phyloP scores from a whole-genome alignment of 2,329 filamentous ascomycete genomes.

The Penicillium sp. region DNA sequence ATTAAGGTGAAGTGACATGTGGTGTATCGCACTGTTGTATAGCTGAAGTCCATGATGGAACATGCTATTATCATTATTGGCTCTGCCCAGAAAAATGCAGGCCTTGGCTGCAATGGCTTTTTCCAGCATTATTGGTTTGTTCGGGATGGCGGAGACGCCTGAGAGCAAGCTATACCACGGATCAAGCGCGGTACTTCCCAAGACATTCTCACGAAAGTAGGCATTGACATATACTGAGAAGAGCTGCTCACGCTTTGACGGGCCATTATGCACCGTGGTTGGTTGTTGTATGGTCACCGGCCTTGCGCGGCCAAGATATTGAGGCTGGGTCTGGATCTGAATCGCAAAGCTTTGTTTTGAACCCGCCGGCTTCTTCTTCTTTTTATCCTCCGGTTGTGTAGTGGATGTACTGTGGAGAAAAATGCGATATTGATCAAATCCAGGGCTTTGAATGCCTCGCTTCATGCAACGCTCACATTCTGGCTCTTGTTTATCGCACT shows the following conservation, averaged over 20 bases:
- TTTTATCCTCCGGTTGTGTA: not conserved
- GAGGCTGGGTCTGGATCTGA: not conserved
- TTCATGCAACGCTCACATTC: conserved; percentile 4
- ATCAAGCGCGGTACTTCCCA: conserved; percentile 1
- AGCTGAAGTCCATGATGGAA: conserved; percentile 8
- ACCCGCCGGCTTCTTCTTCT: not conserved
- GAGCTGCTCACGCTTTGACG: conserved; percentile 3
- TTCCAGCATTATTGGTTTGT: conserved; percentile 5
- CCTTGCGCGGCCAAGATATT: not conserved
- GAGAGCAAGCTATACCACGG: conserved; percentile 3
- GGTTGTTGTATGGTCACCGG: not conserved
- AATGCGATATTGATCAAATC: not conserved
- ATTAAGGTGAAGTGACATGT: conserved; percentile 4
- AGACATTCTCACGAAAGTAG: conserved; percentile 7
- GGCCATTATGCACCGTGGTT: not conserved
- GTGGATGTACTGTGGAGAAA: not conserved
- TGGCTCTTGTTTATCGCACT: conserved; percentile 6
- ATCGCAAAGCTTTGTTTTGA: not conserved
- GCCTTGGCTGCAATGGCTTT: conserved; percentile 4
- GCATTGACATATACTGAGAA: conserved; percentile 2
- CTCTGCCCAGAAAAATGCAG: conserved; percentile 4
- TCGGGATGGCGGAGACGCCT: not conserved
- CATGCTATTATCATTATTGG: not conserved
- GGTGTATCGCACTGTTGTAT: conserved; percentile 9
- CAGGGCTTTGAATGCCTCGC: not conserved